These are phyloP conservation scores for Tephrocybe sp. DNA, from an alignment of 768 basidiomycete genomes.

Conservation along the genomic window DNA sequence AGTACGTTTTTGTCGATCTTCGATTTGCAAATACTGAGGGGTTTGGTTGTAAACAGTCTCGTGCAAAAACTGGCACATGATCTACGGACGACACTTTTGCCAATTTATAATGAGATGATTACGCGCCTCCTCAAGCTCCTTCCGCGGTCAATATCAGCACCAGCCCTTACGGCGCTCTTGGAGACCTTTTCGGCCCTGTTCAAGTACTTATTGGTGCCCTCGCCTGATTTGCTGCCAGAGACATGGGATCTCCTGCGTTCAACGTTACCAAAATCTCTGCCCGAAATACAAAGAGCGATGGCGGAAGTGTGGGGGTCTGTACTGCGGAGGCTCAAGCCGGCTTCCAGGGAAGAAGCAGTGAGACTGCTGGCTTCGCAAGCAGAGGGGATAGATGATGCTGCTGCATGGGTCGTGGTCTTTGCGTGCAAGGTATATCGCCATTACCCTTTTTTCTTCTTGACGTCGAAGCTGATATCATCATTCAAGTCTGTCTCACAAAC, in stretches of 20 bases:
- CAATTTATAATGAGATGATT: constrained; percentile 59
- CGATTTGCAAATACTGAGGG: constrained; percentile 2
- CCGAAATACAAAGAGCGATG: constrained; percentile 73
- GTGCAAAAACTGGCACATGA: constrained; percentile 80
- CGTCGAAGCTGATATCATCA: constrained; percentile 4
- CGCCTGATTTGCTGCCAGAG: constrained; percentile 51
- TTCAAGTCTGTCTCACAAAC: constrained; percentile 80
- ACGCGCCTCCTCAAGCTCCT: constrained; percentile 57
- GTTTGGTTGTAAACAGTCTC: constrained; percentile 59
- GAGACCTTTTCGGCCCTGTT: constrained; percentile 70
- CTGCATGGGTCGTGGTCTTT: constrained; percentile 73
- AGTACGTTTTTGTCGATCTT: constrained; percentile 45
- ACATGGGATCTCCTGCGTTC: constrained; percentile 60
- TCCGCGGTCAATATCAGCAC: constrained; percentile 56
- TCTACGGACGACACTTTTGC: constrained; percentile 72
- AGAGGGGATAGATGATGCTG: constrained; percentile 57
- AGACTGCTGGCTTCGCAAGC: constrained; percentile 51
- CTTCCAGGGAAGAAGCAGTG: constrained; percentile 57
- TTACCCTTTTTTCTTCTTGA: not conserved
- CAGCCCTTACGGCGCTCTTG: constrained; percentile 61
- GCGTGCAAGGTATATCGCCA: constrained; percentile 67
- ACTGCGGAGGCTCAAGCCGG: constrained; percentile 67
- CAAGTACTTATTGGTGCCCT: constrained; percentile 71
- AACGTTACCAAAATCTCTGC: constrained; percentile 57
- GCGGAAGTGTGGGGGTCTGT: constrained; percentile 89